Conservation (phyloP, 1,284 basidiomycete species). For the Ganoderma lucidum region DNA sequence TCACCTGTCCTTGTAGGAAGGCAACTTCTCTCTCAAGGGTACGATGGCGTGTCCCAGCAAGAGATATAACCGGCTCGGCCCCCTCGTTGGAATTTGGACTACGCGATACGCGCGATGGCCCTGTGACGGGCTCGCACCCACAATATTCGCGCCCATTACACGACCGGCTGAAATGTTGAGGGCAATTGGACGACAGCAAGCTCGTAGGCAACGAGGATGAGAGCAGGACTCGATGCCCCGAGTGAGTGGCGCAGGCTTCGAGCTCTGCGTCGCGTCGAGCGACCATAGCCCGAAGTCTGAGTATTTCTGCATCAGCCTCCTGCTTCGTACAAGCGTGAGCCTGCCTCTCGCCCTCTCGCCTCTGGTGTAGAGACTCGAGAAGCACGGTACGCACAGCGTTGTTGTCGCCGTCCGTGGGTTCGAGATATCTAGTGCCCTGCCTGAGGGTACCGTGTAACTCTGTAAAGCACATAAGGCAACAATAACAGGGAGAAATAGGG, state of each 20-base stretch:
- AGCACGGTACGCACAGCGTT: slow-evolving; percentile 40
- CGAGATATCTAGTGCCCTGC: not conserved
- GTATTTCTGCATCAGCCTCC: slow-evolving; percentile 51
- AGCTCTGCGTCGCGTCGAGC: slow-evolving; percentile 65
- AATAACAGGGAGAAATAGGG: not conserved
- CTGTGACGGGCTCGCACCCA: not conserved
- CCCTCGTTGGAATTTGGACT: not conserved
- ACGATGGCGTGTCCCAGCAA: slow-evolving; percentile 19
- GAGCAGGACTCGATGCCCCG: slow-evolving; percentile 25
- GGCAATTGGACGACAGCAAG: not conserved
- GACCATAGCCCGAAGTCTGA: slow-evolving; percentile 59
- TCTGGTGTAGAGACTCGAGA: slow-evolving; percentile 51
- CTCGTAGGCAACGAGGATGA: slow-evolving; percentile 12
- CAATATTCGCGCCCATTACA: not conserved
- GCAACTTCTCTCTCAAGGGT: slow-evolving; percentile 29
- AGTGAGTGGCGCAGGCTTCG: slow-evolving; percentile 44
- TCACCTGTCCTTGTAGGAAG: slow-evolving; percentile 16
- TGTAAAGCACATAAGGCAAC: not conserved
- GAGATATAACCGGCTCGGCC: slow-evolving; percentile 2
- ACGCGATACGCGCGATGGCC: not conserved
- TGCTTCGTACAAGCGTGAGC: slow-evolving; percentile 51
- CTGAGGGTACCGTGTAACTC: not conserved
- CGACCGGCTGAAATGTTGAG: not conserved
- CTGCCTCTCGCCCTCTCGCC: slow-evolving; percentile 54
- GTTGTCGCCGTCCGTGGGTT: not conserved